phyloP scores from a whole-genome alignment of 495 filamentous ascomycete species.

The Penicillium mononematosum region DNA sequence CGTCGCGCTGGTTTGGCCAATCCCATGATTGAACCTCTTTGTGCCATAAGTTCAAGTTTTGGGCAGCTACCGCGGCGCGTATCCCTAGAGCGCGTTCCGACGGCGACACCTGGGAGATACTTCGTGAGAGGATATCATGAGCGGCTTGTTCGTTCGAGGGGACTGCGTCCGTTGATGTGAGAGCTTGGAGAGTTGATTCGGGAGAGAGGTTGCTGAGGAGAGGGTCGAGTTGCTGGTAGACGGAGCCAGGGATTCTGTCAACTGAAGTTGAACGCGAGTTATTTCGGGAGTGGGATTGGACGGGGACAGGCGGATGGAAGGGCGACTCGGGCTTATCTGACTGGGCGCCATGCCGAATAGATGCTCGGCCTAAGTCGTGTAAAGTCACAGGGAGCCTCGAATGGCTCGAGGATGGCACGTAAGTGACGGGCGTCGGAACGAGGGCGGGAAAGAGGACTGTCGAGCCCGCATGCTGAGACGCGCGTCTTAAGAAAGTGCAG shows the following conservation, averaged over 20 bases:
- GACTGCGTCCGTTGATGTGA: slow-evolving; percentile 53
- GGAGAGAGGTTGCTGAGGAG: slow-evolving; percentile 55
- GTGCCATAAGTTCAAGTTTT: slow-evolving; percentile 73
- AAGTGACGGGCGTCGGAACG: slow-evolving; percentile 24
- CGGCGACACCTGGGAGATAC: slow-evolving; percentile 64
- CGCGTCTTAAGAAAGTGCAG: slow-evolving; percentile 11
- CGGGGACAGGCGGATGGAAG: slow-evolving; percentile 32
- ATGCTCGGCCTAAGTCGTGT: slow-evolving; percentile 18
- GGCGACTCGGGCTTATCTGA: slow-evolving; percentile 29
- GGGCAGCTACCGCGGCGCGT: slow-evolving; percentile 68
- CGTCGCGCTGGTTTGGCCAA: slow-evolving; percentile 57
- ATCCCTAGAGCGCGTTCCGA: slow-evolving; percentile 70
- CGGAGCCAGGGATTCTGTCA: slow-evolving; percentile 24
- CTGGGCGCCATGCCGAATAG: slow-evolving; percentile 39
- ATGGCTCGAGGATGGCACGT: slow-evolving; percentile 21
- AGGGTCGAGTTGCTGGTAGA: slow-evolving; percentile 46
- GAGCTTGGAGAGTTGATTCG: slow-evolving; percentile 54
- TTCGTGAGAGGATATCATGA: slow-evolving; percentile 57
- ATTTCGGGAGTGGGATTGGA: slow-evolving; percentile 19
- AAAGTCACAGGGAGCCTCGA: slow-evolving; percentile 15
- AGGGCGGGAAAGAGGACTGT: slow-evolving; percentile 26
- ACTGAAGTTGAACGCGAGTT: slow-evolving; percentile 31
- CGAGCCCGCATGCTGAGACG: slow-evolving; percentile 35
- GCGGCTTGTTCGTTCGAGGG: slow-evolving; percentile 47
- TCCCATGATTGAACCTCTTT: slow-evolving; percentile 72